These are phyloP conservation scores for Pseudopithomyces maydicus DNA, from an alignment of 2,329 filamentous ascomycete species.

Conservation along the genomic window DNA sequence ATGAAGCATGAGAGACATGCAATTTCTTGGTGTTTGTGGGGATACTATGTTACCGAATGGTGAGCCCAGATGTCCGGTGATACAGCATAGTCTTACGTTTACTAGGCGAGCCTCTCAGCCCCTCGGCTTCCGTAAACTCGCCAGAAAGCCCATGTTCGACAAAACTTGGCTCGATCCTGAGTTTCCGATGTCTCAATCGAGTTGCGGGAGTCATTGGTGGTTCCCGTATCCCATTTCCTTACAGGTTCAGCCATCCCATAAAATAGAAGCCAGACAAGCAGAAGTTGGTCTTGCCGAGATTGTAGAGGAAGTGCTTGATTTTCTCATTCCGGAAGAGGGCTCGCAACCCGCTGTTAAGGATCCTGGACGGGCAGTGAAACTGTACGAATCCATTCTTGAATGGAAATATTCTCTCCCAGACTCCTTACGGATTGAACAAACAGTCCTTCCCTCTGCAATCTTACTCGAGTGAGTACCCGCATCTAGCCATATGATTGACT, in stretches of 20 bases:
- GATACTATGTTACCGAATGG: too few relatives aligned
- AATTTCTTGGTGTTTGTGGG: too few relatives aligned
- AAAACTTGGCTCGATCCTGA: neutral
- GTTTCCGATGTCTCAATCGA: neutral
- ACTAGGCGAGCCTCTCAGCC: neutral
- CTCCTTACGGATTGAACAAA: neutral
- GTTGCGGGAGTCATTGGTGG: neutral
- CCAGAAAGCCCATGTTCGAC: neutral
- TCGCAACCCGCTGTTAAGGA: neutral
- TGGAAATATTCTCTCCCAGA: neutral
- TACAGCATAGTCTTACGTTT: neutral
- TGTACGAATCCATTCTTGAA: neutral
- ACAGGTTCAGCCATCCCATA: neutral
- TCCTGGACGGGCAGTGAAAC: neutral
- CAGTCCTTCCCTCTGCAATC: neutral
- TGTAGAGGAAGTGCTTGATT: neutral
- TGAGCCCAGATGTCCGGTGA: too few relatives aligned
- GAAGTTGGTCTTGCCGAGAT: neutral
- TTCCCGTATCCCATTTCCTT: neutral
- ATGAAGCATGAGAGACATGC: too few relatives aligned
- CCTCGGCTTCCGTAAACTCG: neutral
- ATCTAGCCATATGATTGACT: too few relatives aligned
- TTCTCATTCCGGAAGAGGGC: neutral
- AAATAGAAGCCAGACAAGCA: neutral
- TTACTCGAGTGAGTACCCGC: neutral